These are phyloP conservation scores for Eutrema japonicum DNA, from an alignment of 345 rosid species.

Conservation along the genomic window DNA sequence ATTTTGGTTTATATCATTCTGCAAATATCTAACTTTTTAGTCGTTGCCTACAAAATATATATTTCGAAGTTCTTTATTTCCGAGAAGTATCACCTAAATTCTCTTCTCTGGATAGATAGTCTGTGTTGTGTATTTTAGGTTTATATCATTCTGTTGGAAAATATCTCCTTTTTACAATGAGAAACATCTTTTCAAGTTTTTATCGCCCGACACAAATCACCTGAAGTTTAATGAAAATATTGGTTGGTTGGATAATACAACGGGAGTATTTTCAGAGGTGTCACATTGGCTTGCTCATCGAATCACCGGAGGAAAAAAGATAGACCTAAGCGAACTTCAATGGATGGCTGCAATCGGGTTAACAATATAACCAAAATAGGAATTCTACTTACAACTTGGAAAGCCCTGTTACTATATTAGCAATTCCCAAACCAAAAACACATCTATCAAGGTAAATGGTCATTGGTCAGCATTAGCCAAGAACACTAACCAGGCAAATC, in stretches of 20 bases:
- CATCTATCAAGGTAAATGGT: conserved; percentile 16
- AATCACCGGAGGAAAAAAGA: not conserved
- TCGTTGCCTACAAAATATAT: not conserved
- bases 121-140: conserved; percentile 5
- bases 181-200: not conserved
- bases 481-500: conserved; percentile 33
- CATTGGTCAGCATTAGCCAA: conserved; percentile 11
- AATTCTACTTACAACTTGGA: conserved; percentile 38
- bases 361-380: conserved; percentile 25
- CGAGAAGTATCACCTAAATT: not conserved
- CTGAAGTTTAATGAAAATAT: not conserved
- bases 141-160: not conserved
- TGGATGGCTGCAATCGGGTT: not conserved
- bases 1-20: not conserved
- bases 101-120: not conserved
- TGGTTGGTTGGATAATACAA: not conserved
- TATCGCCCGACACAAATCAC: not conserved
- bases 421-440: conserved; percentile 34
- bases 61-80: not conserved
- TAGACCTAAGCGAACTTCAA: conserved; percentile 5
- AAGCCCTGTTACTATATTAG: conserved; percentile 35
- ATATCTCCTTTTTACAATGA: not conserved
- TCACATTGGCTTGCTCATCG: not conserved
- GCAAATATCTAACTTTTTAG: not conserved
- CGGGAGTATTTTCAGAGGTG: not conserved